phyloP scores from a whole-genome alignment of 1,284 basidiomycete genomes.

The Porodaedalea pini region DNA sequence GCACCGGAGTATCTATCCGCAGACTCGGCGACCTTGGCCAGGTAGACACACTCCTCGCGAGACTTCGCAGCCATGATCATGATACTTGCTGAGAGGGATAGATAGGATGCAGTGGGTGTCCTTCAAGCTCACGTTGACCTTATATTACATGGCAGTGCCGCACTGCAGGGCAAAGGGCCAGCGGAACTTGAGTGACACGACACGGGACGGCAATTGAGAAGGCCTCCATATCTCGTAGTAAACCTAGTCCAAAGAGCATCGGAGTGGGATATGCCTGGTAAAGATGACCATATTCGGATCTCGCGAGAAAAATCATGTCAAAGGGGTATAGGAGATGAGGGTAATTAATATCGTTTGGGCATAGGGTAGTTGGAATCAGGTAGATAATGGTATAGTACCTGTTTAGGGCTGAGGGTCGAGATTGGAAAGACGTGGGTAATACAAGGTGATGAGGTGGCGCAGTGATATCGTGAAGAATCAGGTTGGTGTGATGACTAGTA shows the following conservation, averaged over 20 bases:
- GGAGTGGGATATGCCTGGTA: background rate
- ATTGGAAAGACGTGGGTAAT: background rate
- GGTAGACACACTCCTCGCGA: slow-evolving; percentile 38
- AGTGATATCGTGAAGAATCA: slow-evolving; percentile 1
- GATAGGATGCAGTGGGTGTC: background rate
- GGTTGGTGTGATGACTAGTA: background rate
- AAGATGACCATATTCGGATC: background rate
- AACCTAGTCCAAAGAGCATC: background rate
- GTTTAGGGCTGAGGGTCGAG: background rate
- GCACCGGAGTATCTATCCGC: slow-evolving; percentile 64
- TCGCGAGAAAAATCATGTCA: background rate
- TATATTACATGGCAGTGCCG: background rate
- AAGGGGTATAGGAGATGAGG: background rate
- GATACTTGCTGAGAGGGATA: background rate
- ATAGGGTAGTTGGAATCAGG: background rate
- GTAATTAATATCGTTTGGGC: slow-evolving; percentile 3
- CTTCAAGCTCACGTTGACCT: background rate
- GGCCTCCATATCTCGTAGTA: background rate
- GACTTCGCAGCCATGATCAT: slow-evolving; percentile 14
- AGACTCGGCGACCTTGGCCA: slow-evolving; percentile 66
- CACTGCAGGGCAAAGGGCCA: slow-evolving; percentile 7
- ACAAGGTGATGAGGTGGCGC: slow-evolving; percentile 5
- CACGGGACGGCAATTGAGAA: background rate
- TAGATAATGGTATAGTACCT: background rate
- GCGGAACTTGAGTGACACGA: slow-evolving; percentile 3